Conservation (phyloP, 1,284 basidiomycete species). For the Trichosporon inkin region DNA sequence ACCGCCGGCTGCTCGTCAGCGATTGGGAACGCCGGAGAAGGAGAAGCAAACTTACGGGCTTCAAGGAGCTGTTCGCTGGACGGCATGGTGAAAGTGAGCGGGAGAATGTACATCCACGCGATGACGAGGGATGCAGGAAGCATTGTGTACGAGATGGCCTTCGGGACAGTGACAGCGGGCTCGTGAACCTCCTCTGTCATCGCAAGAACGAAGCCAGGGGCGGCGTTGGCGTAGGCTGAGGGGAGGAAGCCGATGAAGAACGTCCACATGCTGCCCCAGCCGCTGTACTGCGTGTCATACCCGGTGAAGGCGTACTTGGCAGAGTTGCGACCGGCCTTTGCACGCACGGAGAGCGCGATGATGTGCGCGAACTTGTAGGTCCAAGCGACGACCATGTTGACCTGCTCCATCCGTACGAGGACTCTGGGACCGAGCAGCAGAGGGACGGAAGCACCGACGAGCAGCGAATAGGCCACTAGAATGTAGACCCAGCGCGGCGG, state of each 20-base stretch:
- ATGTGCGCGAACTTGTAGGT: conserved; percentile 18
- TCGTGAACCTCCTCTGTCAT: conserved; percentile 20
- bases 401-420: conserved; percentile 13
- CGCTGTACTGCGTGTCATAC: conserved; percentile 17
- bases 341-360: conserved; percentile 14
- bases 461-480: conserved; percentile 16
- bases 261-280: conserved; percentile 20
- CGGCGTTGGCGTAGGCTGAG: conserved; percentile 15
- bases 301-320: conserved; percentile 22
- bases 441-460: conserved; percentile 13
- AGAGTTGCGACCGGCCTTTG: conserved; percentile 18
- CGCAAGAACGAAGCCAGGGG: conserved; percentile 18
- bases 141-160: conserved; percentile 19
- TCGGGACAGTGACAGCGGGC: conserved; percentile 16
- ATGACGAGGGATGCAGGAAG: conserved; percentile 18
- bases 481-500: conserved; percentile 18
- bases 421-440: conserved; percentile 11
- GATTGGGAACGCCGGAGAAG: no score
- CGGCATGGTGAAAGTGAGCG: conserved; percentile 21
- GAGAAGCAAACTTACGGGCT: conserved; percentile 13
- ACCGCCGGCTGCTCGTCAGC: conserved; percentile 11
- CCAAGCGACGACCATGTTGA: conserved; percentile 16
- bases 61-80: conserved; percentile 17
- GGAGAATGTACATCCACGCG: conserved; percentile 17
- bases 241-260: conserved; percentile 24